phyloP scores from a whole-genome alignment of 2,329 filamentous ascomycete species.

The Pestalotiopsis sp. region DNA sequence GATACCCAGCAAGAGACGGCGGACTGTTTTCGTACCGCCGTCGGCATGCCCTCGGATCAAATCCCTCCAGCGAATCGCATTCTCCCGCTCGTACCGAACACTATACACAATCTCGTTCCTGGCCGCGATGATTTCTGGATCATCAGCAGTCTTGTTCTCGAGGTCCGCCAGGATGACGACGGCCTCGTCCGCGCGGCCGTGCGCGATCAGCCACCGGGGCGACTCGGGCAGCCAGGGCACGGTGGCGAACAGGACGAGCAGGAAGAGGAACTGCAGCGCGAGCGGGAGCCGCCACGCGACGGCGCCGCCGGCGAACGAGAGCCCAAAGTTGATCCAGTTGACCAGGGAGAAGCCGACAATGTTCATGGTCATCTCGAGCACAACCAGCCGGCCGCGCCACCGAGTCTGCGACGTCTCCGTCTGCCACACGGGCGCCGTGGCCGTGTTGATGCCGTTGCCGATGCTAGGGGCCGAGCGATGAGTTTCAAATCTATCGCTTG shows the following conservation, averaged over 20 bases:
- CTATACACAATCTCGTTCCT: conserved; percentile 27
- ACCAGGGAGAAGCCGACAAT: conserved; percentile 38
- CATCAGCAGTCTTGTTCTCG: conserved; percentile 21
- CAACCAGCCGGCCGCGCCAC: conserved; percentile 24
- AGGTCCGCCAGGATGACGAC: conserved; percentile 26
- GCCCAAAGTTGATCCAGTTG: conserved; percentile 33
- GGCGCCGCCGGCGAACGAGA: conserved; percentile 31
- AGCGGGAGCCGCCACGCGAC: conserved; percentile 41
- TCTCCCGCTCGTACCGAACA: conserved; percentile 28
- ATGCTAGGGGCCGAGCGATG: neutral
- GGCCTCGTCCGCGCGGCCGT: conserved; percentile 30
- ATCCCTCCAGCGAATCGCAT: conserved; percentile 14
- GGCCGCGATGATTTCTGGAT: conserved; percentile 21
- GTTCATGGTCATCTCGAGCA: conserved; percentile 31
- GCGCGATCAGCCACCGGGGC: conserved; percentile 29
- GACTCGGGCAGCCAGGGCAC: conserved; percentile 30
- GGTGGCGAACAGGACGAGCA: conserved; percentile 25
- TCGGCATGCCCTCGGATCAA: conserved; percentile 22
- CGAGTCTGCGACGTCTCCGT: conserved; percentile 23
- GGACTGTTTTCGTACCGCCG: conserved; percentile 26
- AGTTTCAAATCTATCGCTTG: neutral
- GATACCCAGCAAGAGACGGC: conserved; percentile 13
- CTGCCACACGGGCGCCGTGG: conserved; percentile 20
- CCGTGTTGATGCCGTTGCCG: conserved; percentile 23
- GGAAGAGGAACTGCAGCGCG: conserved; percentile 39